phyloP scores from a whole-genome alignment of 306 rosid species.

The Vachellia pachyceras region DNA sequence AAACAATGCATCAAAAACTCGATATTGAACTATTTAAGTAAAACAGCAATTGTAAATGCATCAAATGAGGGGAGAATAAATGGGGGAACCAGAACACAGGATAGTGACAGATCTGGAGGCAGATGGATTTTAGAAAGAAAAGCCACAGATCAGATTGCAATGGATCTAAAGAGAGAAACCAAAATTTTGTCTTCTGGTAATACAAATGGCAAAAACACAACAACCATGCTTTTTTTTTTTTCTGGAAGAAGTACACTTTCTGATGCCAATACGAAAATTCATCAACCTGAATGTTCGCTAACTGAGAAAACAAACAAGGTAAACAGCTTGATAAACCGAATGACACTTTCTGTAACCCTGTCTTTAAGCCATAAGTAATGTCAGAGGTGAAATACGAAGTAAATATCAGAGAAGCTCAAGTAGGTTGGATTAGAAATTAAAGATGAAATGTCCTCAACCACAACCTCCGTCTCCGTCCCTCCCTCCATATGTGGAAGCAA shows the following conservation, averaged over 20 bases:
- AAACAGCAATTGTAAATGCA: background rate
- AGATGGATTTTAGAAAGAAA: too few species aligned
- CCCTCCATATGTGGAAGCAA: too few species aligned
- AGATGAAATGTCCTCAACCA: too few species aligned
- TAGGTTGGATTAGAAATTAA: too few species aligned
- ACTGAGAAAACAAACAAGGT: background rate
- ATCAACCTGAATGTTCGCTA: background rate
- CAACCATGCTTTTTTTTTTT: background rate
- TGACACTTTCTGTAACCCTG: background rate
- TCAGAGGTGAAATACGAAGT: too few species aligned
- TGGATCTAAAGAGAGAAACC: too few species aligned
- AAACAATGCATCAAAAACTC: background rate
- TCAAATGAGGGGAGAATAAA: too few species aligned
- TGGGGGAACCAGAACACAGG: background rate
- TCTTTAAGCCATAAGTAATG: background rate
- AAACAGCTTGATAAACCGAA: background rate
- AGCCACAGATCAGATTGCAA: too few species aligned
- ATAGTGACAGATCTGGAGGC: background rate
- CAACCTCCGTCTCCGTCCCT: too few species aligned
- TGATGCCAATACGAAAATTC: background rate
- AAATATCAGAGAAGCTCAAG: too few species aligned
- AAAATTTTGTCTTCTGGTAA: too few species aligned
- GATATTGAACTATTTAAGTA: too few species aligned
- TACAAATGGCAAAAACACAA: background rate
- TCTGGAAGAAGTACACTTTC: background rate